Base-by-base conservation (phyloP, 2,329 filamentous ascomycete genomes). In the Raffaelea arxii region DNA sequence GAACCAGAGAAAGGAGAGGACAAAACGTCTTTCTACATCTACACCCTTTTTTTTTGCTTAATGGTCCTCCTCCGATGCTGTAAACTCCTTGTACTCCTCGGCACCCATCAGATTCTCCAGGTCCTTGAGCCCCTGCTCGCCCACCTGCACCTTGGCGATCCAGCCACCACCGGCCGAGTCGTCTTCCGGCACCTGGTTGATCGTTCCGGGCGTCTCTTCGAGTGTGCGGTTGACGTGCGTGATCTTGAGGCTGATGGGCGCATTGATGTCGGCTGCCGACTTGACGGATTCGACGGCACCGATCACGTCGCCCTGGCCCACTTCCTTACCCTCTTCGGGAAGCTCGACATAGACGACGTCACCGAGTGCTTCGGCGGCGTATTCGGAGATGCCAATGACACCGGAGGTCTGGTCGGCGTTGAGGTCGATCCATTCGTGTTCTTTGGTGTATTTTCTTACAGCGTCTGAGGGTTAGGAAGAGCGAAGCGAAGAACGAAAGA, bases 291-390 rank as follows among this genome's bases (percentile, higher is more conserved):
- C 92, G 57, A 98, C 91, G 50, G 91, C 89, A 55, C 92, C 92
- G 56, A 97, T 85, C 54, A 84, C 75, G 62, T 97, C 91, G 59
- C 89, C 89, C 48, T 81, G 77, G 49, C 68, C 67, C 51, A 94
- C 76, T 58, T 83, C 77, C 56, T 81, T 71, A 54, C 80, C 83
- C 47, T 74, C 62, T 55, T 82, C 73, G 47, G 92, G 92, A 25
- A 98, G 84, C 74, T 98, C 92, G 59, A 97, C 89, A 71, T 86
- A 98, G 62, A 98, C 91, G 49, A 97, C 90, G 64, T 98, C 92
- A 56, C 92, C 92, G 52, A 98, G 85, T 55, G 87, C 83, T 59
- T 94, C 79, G 55, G 92, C 86, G 19, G 92, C 92, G 74, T 94
- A 97, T 57, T 83, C 75, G 47, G 88, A 92, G 65, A 98, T 94